phyloP scores from a whole-genome alignment of 768 basidiomycete species.

The Sarcomyxa edulis region DNA sequence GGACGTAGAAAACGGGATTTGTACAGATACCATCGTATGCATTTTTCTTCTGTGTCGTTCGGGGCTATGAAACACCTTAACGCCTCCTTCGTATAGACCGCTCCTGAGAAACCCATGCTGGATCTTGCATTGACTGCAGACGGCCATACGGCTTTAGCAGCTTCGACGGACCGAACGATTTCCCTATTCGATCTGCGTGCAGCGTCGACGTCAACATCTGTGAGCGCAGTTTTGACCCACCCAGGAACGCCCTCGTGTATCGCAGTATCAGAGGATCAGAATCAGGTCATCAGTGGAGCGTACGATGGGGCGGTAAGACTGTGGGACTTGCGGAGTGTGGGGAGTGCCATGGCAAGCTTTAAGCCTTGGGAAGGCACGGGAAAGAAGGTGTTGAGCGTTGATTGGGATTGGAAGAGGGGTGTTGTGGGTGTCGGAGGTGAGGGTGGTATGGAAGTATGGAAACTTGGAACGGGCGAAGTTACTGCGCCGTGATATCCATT shows the following conservation, averaged over 20 bases:
- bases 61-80: constrained; percentile 1
- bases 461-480: constrained; percentile 32
- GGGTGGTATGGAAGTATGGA: constrained; percentile 63
- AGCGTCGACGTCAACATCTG: constrained; percentile 21
- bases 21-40: constrained; percentile 64
- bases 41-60: constrained; percentile 1
- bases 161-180: constrained; percentile 73
- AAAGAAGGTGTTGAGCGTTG: constrained; percentile 54
- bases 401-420: constrained; percentile 56
- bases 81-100: constrained; percentile 34
- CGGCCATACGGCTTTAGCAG: constrained; percentile 44
- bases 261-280: constrained; percentile 18
- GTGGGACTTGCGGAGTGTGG: constrained; percentile 74
- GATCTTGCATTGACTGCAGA: constrained; percentile 46
- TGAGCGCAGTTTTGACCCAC: constrained; percentile 44
- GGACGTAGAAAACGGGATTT: constrained; percentile 79
- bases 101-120: constrained; percentile 72
- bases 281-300: constrained; percentile 65
- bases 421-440: constrained; percentile 59
- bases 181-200: constrained; percentile 66
- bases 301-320: constrained; percentile 76
- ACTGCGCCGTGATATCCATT: too few relatives aligned
- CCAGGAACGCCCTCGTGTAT: constrained; percentile 66
- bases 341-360: constrained; percentile 60
- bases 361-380: constrained; percentile 45